phyloP scores from a whole-genome alignment of 768 basidiomycete species.

The Termitomyces sp. region DNA sequence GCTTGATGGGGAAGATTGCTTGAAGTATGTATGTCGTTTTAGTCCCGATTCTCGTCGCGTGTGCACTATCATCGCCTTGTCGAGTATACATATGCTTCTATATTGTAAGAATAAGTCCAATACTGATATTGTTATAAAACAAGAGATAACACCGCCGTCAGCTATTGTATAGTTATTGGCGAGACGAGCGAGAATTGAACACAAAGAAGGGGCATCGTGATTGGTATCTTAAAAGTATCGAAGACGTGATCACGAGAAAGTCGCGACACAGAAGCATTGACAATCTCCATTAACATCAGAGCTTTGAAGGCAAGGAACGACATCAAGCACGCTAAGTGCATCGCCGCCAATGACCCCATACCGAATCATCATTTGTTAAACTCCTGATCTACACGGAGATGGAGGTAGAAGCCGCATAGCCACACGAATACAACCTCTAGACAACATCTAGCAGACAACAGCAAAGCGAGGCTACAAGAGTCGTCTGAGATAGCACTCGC shows the following conservation, averaged over 20 bases:
- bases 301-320: neutral
- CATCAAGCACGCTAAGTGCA: no score
- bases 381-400: neutral
- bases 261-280: no score
- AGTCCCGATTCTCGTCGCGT: neutral
- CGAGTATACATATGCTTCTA: neutral
- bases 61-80: neutral
- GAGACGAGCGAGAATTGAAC: neutral
- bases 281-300: no score
- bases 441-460: neutral
- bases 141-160: neutral
- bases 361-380: no score
- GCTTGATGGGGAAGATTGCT: constrained; percentile 23
- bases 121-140: neutral
- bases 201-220: no score
- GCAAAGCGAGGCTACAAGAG: neutral
- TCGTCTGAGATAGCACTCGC: no score
- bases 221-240: no score
- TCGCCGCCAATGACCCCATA: neutral
- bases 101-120: neutral
- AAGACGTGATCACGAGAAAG: no score
- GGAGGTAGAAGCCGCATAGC: no score
- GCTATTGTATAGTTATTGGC: neutral
- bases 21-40: neutral
- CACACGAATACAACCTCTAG: neutral